A percentile compares a stretch with the other conserved stretches of the same genome.
These are phyloP conservation scores for Monosporascus sp. DNA, from an alignment of 2,329 filamentous ascomycete species.

Conservation along the genomic window DNA sequence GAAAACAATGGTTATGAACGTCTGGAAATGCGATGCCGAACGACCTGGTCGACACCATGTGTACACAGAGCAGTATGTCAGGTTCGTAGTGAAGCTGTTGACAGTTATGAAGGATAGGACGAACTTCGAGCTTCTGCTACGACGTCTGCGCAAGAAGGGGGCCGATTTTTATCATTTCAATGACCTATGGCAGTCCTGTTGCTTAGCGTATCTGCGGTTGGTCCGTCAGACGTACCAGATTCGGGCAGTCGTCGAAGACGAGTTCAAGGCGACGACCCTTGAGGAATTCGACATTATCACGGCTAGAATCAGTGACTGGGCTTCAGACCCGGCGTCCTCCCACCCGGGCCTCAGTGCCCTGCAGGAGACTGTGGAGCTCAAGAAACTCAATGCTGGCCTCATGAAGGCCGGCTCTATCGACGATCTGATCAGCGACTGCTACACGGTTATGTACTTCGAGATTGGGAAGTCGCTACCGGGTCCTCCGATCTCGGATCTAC, in stretches of 20 bases:
- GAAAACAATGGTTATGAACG: constrained; percentile 90
- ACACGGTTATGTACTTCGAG: constrained; percentile 68
- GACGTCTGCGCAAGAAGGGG: constrained; percentile 74
- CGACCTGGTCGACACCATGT: constrained; percentile 81
- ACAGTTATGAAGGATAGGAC: constrained; percentile 68
- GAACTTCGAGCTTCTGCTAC: constrained; percentile 72
- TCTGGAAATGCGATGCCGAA: constrained; percentile 91
- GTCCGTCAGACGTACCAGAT: constrained; percentile 45
- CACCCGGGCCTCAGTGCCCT: constrained; percentile 46
- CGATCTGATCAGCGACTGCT: constrained; percentile 88
- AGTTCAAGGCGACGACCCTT: constrained; percentile 46
- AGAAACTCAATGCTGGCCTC: constrained; percentile 74
- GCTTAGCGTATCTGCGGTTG: constrained; percentile 47
- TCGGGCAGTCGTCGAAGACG: constrained; percentile 42
- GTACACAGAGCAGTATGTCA: constrained; percentile 81
- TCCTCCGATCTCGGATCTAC: constrained; percentile 39
- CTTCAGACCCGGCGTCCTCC: constrained; percentile 31
- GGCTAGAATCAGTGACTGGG: constrained; percentile 51
- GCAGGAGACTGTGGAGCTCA: constrained; percentile 53
- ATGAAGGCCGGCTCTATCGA: constrained; percentile 85
- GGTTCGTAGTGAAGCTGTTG: constrained; percentile 72
- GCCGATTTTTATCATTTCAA: constrained; percentile 65
- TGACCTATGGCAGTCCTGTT: constrained; percentile 55
- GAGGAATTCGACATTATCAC: constrained; percentile 55
- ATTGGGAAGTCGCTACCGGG: constrained; percentile 56